These are phyloP conservation scores for Pseudogymnoascus sp. DNA, from an alignment of 2,329 filamentous ascomycete species.

Conservation along the genomic window DNA sequence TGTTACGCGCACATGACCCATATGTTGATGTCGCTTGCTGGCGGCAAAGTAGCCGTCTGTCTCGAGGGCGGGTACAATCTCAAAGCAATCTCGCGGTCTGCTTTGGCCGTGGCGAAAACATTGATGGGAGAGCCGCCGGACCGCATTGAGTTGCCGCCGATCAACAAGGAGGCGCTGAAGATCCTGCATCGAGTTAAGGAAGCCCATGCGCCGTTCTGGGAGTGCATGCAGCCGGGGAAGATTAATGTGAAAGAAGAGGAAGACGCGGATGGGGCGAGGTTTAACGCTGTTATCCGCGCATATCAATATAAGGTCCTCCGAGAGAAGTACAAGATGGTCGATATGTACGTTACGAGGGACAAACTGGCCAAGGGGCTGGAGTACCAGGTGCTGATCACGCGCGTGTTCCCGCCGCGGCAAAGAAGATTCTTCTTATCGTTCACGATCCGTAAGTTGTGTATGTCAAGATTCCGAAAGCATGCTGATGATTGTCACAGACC, in stretches of 20 bases:
- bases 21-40: constrained; percentile 77
- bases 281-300: constrained; percentile 74
- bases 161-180: constrained; percentile 51
- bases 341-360: constrained; percentile 71
- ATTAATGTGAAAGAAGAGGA: constrained; percentile 48
- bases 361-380: constrained; percentile 70
- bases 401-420: constrained; percentile 60
- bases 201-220: constrained; percentile 69
- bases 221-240: constrained; percentile 70
- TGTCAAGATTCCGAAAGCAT: constrained; percentile 15
- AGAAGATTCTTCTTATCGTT: constrained; percentile 74
- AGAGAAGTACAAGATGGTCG: constrained; percentile 69
- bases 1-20: constrained; percentile 38
- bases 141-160: constrained; percentile 48
- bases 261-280: constrained; percentile 49
- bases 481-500: constrained; percentile 43
- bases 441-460: constrained; percentile 69
- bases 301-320: constrained; percentile 69
- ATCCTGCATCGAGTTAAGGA: constrained; percentile 54
- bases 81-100: constrained; percentile 83
- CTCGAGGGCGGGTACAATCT: constrained; percentile 96
- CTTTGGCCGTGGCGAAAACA: constrained; percentile 82
- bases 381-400: constrained; percentile 78
- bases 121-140: constrained; percentile 91
- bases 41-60: constrained; percentile 85